Base-by-base conservation (phyloP, 2,329 filamentous ascomycete genomes). In the Fusarium graminum region DNA sequence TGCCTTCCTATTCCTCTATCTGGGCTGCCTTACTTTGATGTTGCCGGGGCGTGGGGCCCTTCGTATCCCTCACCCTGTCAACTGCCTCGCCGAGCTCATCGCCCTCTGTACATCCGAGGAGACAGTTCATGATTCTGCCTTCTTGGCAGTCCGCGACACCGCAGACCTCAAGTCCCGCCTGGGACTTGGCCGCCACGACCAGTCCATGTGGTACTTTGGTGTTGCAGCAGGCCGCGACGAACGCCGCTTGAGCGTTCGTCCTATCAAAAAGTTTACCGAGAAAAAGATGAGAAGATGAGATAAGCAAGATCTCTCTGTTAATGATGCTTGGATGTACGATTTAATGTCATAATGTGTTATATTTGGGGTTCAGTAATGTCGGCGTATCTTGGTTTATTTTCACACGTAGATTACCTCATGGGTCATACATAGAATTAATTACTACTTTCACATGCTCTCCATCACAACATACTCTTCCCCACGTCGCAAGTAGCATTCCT, bases 21-120 rank as follows among this genome's bases (percentile, higher is more conserved):
- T 89, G 12, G 68, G 88, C n/a, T 88, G 84, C 13, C 81, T 94
- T 49, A 74, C 86, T 40, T 77, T 86, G 7, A 79, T 92, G 56
- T 79, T 91, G 69, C 90, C 90, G 1, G 79, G 81, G 13, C 85
- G 91, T 14, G 79, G 81, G 40, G 81, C 83, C 38, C 87, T 89
- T 67, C 81, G 89, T 40, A 84, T 97, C 2, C 92, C 93, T 0
- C 93, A 96, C 74, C 83, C 84, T 7, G 88, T 92, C 39, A 86
- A 84, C 61, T 92, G 86, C 44, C 82, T 96, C 17, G 91, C 91
- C 2, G 92, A 94, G 74, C 82, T 94, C 22, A 85, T 96, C 69
- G 90, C 88, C 73, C 94, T 94, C 75, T 82, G 94, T 40, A 88
- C 92, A 59, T 89, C 90, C 68, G 89, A 89, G 41, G 89, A 90